These are phyloP conservation scores for Eremothecium cymbalariae DNA, from an alignment of 1,139 yeast genomes.

Conservation along the genomic window DNA sequence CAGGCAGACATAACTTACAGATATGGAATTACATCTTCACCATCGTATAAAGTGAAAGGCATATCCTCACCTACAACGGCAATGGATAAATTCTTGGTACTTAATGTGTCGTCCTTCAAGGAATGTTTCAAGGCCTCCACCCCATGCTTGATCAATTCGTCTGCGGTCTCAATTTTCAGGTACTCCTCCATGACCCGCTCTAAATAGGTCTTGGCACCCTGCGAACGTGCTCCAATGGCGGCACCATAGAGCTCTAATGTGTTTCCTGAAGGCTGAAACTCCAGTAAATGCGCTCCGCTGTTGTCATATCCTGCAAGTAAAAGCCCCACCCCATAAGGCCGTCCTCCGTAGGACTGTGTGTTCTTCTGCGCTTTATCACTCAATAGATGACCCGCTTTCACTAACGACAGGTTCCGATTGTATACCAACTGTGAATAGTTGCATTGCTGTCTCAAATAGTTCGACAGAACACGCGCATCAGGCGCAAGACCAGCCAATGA, in stretches of 20 bases:
- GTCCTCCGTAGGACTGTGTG: conserved; percentile 90
- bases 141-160: conserved; percentile 77
- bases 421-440: conserved; percentile 79
- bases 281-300: conserved; percentile 88
- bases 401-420: conserved; percentile 79
- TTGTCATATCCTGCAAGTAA: conserved; percentile 89
- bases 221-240: conserved; percentile 97
- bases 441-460: conserved; percentile 84
- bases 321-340: conserved; percentile 97
- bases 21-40: conserved; percentile 69
- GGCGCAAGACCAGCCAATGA: conserved; percentile 98
- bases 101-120: conserved; percentile 87
- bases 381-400: conserved; percentile 74
- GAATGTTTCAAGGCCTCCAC: conserved; percentile 91
- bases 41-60: conserved; percentile 71
- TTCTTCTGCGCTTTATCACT: conserved; percentile 97
- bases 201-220: conserved; percentile 92
- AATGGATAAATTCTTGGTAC: conserved; percentile 74
- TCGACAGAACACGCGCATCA: conserved; percentile 89
- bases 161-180: conserved; percentile 49
- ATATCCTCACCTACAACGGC: conserved; percentile 82
- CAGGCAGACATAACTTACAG: conserved; percentile 15
- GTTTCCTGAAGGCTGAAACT: conserved; percentile 93
- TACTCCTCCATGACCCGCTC: conserved; percentile 76
- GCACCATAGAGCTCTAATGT: conserved; percentile 87